phyloP scores from a whole-genome alignment of 768 basidiomycete genomes.

The Suillus cothurnatus region DNA sequence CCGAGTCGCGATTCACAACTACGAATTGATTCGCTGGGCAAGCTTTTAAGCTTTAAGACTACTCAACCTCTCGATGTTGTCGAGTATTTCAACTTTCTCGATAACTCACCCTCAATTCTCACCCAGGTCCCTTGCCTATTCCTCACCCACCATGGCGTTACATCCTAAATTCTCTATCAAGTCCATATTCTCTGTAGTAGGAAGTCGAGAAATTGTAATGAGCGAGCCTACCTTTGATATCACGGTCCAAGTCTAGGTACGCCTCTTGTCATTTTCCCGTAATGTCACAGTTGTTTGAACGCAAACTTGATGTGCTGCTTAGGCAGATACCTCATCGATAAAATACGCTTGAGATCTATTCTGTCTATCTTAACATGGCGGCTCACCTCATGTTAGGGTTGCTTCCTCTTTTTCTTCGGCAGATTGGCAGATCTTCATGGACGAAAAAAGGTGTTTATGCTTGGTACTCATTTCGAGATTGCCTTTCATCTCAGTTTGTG shows the following conservation, averaged over 20 bases:
- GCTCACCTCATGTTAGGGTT: too few relatives aligned
- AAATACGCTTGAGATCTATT: not conserved
- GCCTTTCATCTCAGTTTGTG: conserved; percentile 67
- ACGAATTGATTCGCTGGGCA: not conserved
- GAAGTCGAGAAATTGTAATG: not conserved
- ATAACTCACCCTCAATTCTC: not conserved
- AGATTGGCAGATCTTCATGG: conserved; percentile 80
- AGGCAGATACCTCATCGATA: not conserved
- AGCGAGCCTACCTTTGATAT: not conserved
- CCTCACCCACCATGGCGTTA: not conserved
- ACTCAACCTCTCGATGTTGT: not conserved
- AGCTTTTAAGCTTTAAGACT: not conserved
- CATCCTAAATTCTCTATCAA: not conserved
- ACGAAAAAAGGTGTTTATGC: conserved; percentile 61
- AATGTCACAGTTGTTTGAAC: not conserved
- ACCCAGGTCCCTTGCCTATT: not conserved
- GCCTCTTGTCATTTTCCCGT: not conserved
- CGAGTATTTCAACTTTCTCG: not conserved
- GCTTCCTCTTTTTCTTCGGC: conserved; percentile 74
- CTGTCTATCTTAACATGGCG: not conserved
- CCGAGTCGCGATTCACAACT: not conserved
- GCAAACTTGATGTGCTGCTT: not conserved
- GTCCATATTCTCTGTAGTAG: not conserved
- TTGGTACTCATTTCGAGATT: conserved; percentile 56
- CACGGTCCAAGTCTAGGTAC: not conserved